Evolutionary conservation across 2,329 filamentous ascomycete genomes (phyloP).

Genomic region (Pyricularia grisea): DNA sequence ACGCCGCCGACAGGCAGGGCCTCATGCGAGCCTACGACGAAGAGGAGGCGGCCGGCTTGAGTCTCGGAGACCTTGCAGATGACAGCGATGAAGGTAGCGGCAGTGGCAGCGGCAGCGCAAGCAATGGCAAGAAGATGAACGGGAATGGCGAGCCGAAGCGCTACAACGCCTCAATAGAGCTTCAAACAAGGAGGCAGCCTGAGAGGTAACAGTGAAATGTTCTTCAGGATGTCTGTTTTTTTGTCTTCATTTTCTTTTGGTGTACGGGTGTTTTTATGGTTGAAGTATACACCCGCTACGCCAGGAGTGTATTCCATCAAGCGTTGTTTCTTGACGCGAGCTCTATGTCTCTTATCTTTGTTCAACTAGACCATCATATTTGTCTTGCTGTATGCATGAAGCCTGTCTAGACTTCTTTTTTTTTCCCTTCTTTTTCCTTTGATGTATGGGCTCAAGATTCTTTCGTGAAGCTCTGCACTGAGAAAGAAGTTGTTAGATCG

Average conservation of each 20-base stretch:
- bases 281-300: background rate
- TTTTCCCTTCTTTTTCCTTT: too few species aligned
- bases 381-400: background rate
- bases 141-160: constrained; percentile 20
- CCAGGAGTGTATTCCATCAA: background rate
- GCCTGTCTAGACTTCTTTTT: background rate
- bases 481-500: background rate
- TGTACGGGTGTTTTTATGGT: background rate
- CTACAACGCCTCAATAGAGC: constrained; percentile 29
- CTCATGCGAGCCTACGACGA: constrained; percentile 86
- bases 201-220: constrained; percentile 17
- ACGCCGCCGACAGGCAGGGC: constrained; percentile 62
- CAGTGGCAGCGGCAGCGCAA: constrained; percentile 14
- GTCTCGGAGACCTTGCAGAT: constrained; percentile 69
- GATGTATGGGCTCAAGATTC: background rate
- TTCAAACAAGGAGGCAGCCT: constrained; percentile 35
- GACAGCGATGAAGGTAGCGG: constrained; percentile 58
- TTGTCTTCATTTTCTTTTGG: background rate
- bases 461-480: background rate
- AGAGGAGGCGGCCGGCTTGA: constrained; percentile 65
- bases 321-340: background rate
- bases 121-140: constrained; percentile 9
- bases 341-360: background rate
- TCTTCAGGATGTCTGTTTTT: background rate
- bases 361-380: background rate